Percentiles rank a stretch among this genome's conserved stretches.
Conservation (phyloP, 495 filamentous ascomycete genomes). For the Amniculicola lignicola region DNA sequence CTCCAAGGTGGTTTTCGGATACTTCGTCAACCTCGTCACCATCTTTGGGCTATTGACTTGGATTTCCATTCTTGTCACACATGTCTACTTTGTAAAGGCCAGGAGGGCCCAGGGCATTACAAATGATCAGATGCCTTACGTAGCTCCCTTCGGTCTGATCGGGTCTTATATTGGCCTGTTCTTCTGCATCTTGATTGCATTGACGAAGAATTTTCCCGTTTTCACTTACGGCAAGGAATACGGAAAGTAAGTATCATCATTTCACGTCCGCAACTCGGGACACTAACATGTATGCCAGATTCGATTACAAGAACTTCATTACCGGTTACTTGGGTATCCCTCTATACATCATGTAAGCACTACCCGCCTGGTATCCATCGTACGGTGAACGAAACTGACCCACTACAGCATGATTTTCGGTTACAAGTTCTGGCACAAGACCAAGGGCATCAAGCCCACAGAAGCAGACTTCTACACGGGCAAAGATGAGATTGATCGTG, state of each 20-base stretch:
- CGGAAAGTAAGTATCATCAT: no score
- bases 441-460: constrained; percentile 52
- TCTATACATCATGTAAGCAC: constrained; percentile 57
- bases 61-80: constrained; percentile 79
- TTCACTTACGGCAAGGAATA: constrained; percentile 55
- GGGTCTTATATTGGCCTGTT: constrained; percentile 66
- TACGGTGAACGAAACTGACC: not conserved
- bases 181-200: constrained; percentile 66
- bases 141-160: constrained; percentile 63
- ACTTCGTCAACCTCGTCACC: constrained; percentile 68
- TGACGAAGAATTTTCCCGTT: constrained; percentile 76
- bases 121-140: constrained; percentile 63
- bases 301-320: constrained; percentile 69
- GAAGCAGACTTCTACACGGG: constrained; percentile 67
- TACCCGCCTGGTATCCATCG: not conserved
- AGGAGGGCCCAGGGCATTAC: constrained; percentile 70
- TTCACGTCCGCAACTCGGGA: no score
- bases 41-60: constrained; percentile 64
- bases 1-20: constrained; percentile 68
- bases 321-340: constrained; percentile 81
- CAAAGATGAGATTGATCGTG: constrained; percentile 69
- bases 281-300: no score
- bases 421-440: constrained; percentile 60
- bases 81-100: constrained; percentile 74
- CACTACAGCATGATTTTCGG: constrained; percentile 55